Conservation (phyloP, 495 filamentous ascomycete species). For the Xylaria bambusicola region DNA sequence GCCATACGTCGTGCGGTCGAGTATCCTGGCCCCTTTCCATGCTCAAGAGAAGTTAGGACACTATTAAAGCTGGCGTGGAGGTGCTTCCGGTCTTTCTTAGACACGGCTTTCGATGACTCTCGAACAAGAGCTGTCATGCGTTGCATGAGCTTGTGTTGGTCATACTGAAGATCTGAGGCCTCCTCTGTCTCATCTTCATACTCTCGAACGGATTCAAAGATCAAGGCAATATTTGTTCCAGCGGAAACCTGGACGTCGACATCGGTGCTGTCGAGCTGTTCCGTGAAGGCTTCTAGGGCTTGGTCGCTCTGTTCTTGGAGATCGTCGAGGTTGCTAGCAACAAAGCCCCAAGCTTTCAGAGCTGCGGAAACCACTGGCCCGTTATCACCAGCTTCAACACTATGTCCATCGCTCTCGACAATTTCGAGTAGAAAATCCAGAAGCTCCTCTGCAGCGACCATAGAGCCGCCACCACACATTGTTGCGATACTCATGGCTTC, state of each 20-base stretch:
- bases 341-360: constrained; percentile 83
- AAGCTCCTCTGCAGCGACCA: constrained; percentile 68
- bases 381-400: constrained; percentile 72
- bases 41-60: constrained; percentile 81
- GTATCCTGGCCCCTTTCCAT: constrained; percentile 53
- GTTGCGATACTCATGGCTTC: constrained; percentile 71
- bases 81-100: constrained; percentile 75
- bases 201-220: constrained; percentile 79
- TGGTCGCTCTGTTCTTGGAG: constrained; percentile 70
- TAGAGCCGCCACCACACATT: constrained; percentile 77
- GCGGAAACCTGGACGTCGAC: constrained; percentile 80
- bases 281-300: constrained; percentile 82
- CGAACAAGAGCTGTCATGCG: constrained; percentile 52
- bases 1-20: constrained; percentile 43
- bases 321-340: constrained; percentile 81
- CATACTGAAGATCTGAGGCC: constrained; percentile 43
- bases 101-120: constrained; percentile 69
- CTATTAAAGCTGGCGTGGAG: constrained; percentile 79
- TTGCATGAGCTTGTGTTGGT: constrained; percentile 62
- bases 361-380: constrained; percentile 78
- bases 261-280: constrained; percentile 81
- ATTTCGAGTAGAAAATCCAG: constrained; percentile 87
- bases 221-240: constrained; percentile 84
- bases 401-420: constrained; percentile 78
- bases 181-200: constrained; percentile 65